A percentile compares a stretch with the other conserved stretches of the same genome.
phyloP scores from a whole-genome alignment of 108 stramenopile species.

The Chaetoceros muelleri region DNA sequence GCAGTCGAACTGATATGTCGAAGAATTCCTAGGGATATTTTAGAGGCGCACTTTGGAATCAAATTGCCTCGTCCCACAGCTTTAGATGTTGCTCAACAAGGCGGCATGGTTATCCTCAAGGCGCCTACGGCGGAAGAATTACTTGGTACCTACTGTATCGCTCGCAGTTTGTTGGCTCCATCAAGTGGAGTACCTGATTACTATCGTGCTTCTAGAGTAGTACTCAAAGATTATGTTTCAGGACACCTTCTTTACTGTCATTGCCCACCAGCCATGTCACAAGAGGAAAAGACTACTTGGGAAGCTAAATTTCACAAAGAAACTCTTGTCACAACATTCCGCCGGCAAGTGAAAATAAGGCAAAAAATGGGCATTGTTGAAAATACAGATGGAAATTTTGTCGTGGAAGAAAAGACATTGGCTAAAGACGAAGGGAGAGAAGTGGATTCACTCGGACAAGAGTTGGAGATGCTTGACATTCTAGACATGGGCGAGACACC shows the following conservation, averaged over 20 bases:
- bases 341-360: slow-evolving; percentile 53
- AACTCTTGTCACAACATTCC: slow-evolving; percentile 50
- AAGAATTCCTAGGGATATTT: slow-evolving; percentile 81
- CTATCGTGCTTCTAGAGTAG: slow-evolving; percentile 80
- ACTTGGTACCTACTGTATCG: slow-evolving; percentile 83
- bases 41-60: slow-evolving; percentile 90
- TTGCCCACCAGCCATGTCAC: slow-evolving; percentile 64
- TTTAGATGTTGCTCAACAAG: slow-evolving; percentile 45
- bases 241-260: slow-evolving; percentile 92
- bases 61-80: slow-evolving; percentile 55
- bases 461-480: slow-evolving; percentile 32
- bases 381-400: slow-evolving; percentile 18
- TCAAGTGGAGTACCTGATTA: slow-evolving; percentile 90
- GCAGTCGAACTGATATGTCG: slow-evolving; percentile 80
- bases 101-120: slow-evolving; percentile 31
- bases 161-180: slow-evolving; percentile 81
- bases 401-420: slow-evolving; percentile 25
- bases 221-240: slow-evolving; percentile 92
- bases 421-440: slow-evolving; percentile 8
- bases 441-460: slow-evolving; percentile 24
- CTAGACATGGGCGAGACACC: slow-evolving; percentile 12
- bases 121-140: slow-evolving; percentile 78
- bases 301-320: slow-evolving; percentile 42
- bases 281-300: slow-evolving; percentile 7
- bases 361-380: slow-evolving; percentile 25